phyloP scores from a whole-genome alignment of 2,329 filamentous ascomycete species.

The Colletotrichum sp. region DNA sequence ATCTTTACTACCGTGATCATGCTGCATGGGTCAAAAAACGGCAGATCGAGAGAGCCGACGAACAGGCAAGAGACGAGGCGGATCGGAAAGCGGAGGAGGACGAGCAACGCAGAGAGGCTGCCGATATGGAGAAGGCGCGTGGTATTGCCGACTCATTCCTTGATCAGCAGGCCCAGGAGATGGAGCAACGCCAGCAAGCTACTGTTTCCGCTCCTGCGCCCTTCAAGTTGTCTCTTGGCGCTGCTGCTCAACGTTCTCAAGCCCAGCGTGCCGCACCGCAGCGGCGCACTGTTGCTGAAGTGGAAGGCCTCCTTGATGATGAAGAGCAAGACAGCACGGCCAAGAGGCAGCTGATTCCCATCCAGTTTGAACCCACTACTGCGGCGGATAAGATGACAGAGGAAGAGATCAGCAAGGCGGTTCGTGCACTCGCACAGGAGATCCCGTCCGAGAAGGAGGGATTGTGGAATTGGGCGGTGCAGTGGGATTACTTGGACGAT shows the following conservation, averaged over 20 bases:
- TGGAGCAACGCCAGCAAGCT: constrained; percentile 55
- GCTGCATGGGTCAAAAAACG: constrained; percentile 86
- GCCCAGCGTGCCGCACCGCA: constrained; percentile 60
- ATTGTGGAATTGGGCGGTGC: constrained; percentile 90
- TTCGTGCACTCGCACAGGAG: constrained; percentile 82
- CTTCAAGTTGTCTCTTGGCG: constrained; percentile 93
- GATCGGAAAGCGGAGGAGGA: constrained; percentile 81
- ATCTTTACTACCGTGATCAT: constrained; percentile 88
- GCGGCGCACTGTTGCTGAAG: constrained; percentile 86
- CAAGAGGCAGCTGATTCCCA: constrained; percentile 80
- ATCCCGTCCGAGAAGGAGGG: constrained; percentile 88
- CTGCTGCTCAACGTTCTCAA: constrained; percentile 77
- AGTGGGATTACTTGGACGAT: constrained; percentile 91
- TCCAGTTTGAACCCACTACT: constrained; percentile 77
- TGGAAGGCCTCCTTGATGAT: constrained; percentile 93
- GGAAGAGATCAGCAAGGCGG: constrained; percentile 84
- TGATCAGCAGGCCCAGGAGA: constrained; percentile 80
- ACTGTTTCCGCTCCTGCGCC: constrained; percentile 63
- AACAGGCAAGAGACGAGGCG: constrained; percentile 78
- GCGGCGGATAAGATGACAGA: constrained; percentile 76
- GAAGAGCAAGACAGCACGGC: constrained; percentile 80
- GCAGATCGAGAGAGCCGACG: constrained; percentile 72
- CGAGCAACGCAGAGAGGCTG: constrained; percentile 72
- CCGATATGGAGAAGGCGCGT: constrained; percentile 77
- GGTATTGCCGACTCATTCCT: constrained; percentile 92